Evolutionary conservation across 2,329 filamentous ascomycete species (phyloP), one percentile per base, ranked within the genome.

Genomic region (Pseudomassariella vexata): DNA sequence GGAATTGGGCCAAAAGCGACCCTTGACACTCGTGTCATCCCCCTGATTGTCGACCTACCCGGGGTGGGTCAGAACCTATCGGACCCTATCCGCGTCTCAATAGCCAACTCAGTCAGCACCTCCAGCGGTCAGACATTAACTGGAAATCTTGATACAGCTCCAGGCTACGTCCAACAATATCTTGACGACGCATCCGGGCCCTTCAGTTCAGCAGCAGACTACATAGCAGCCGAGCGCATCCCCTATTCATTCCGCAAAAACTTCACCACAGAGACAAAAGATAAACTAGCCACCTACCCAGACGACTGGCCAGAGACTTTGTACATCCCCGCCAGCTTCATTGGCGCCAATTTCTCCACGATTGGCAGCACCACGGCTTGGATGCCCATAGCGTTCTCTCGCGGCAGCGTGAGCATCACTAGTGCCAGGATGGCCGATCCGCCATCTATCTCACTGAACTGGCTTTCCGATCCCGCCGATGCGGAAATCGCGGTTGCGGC

Each of bases 221-320:
- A n/a, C n/a, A n/a, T n/a, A n/a, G n/a, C n/a, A n/a, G n/a, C n/a
- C n/a, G n/a, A n/a, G n/a, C n/a, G n/a, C n/a, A n/a, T 57, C 8
- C 53, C 55, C 8, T 29, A 16, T 5, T 17, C 30, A 15, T n/a
- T n/a, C n/a, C n/a, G n/a, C n/a, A 6, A 14, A 2, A 34, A 37
- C 19, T 39, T 33, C 27, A 35, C 36, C 6, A 2, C 33, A 9
- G 34, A 40, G 16, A 41, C 37, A 22, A 37, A 35, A 19, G 45
- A 44, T 9, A 36, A 77, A 16, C 73, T 78, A 18, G 74, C 76
- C 26, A 70, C 73, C 36, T 78, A 73, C 23, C 35, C 38, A 17
- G 38, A 23, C 28, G 38, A 40, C 28, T 40, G 35, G 35, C 38
- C 38, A 24, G 38, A 40, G 32, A 28, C 35, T 26, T 35, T 37